Evolutionary conservation across 2,329 filamentous ascomycete genomes (phyloP), one percentile per base, ranked within the genome.

Genomic region (Aphanoascus verrucosus): DNA sequence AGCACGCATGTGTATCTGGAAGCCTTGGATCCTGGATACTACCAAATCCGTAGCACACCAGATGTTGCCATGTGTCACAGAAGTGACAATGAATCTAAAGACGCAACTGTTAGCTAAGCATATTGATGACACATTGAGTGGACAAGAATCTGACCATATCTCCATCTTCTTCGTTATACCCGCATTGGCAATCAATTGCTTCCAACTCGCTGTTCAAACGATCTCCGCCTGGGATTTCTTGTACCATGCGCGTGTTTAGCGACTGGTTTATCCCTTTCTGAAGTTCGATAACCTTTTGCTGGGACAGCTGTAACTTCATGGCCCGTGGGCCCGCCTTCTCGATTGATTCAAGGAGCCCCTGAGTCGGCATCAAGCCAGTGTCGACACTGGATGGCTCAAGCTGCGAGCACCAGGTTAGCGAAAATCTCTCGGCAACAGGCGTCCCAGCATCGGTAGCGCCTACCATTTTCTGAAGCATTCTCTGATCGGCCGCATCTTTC

Each of bases 1-100:
- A 76, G 62, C 74, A 77, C 14, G 67, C 65, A 59, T 77, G 72
- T n/a, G 64, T 56, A 28, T 65, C 60, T 32, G 71, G 69, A 17
- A 75, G 56, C 32, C 67, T 67, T 8, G 63, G 60, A 57, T 75
- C 72, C n/a, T 64, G 56, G 1, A 53, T 38, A 31, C 58, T 62
- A 7, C 60, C 59, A 57, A 71, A 76, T 4, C 74, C 74, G 55
- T 75, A 75, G 60, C 74, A 77, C 38, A 67, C 59, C 23, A 69
- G 52, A 62, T 77, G 74, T 56, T 77, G 74, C 60, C 67, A 71
- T 8, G 64, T 71, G 37, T 65, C 58, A 57, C 74, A 77, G 55
- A 69, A 74, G 11, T 59, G 54, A 57, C 74, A 77, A 53, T 67
- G 51, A n/a, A 74, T 60, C 73, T 75, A 40, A 7, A 15, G 38